Evolutionary conservation across 768 basidiomycete genomes (phyloP), one percentile per base, ranked within the genome.

Genomic region (Calocybe indica): DNA sequence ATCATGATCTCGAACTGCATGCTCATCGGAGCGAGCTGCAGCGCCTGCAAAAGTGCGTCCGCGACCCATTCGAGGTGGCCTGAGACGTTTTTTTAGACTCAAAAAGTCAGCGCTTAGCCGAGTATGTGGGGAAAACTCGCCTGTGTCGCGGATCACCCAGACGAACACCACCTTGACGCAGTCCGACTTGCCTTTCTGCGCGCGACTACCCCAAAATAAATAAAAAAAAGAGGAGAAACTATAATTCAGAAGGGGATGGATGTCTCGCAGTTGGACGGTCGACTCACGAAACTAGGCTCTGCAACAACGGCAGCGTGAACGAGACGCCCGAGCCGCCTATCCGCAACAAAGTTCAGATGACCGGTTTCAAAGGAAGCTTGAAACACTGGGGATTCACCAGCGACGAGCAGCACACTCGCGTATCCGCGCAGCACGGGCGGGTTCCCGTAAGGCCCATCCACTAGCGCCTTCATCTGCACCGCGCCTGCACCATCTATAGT

Each of bases 371-470:
- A 22, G 22, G 31, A 1, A 37, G 7, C 43, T n/a, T 11, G 1
- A 10, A 8, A 8, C 15, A 12, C 7, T 40, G 2, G 10, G 33
- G n/a, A 14, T 32, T 31, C 29, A 61, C 64, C 80, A 37, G 75
- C 71, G 41, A 82, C 61, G 8, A 83, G 62, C 5, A 82, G 61
- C 0, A 74, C 68, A 5, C 69, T 73, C 9, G 75, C 69, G 43
- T 69, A 78, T 2, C 62, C 59, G 3, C 55, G 53, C 41, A 80
- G 53, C 36, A 66, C 57, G 0, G 74, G 74, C 0, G 72, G 66
- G 1, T 58, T 54, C 5, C 80, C 73, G 48, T 82, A 83, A 6
- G 82, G 82, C 3, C 82, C 82, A 34, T 85, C 84, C 1, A 87
- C 52, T 35, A 79, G 22, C 22, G 22, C 22, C 22, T 22, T 22